Evolutionary conservation across 2,329 filamentous ascomycete genomes (phyloP), one percentile per base, ranked within the genome.

Genomic region (Aspergillus novoparasiticus): DNA sequence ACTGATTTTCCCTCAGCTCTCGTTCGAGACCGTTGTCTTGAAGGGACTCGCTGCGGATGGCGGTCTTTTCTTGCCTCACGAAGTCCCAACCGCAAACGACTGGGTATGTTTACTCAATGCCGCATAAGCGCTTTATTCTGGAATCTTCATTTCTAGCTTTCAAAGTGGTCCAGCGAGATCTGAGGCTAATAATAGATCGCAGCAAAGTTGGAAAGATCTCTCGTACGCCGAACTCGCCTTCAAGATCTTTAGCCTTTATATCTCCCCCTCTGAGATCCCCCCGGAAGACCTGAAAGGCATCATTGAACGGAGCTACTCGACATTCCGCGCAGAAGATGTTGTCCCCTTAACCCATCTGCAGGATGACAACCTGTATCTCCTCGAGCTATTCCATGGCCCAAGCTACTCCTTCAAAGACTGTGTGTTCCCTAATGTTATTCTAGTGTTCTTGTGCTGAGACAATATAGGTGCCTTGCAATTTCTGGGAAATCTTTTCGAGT

Each of bases 321-420:
- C 93, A 10, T 99, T 99, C 83, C 90, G 94, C 69, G 85, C 87
- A 39, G 81, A 88, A 48, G 88, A 96, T 60, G 88, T 92, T 48
- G 93, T 92, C 0, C 95, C 95, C 0, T 80, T 95, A 30, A 86
- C 92, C 50, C 87, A 90, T n/a, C 84, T 97, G 28, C 46, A 62
- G 59, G 86, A 94, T 73, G 83, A 87, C 69, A 90, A 94, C 75
- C 83, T 97, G 48, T 89, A 97, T 75, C 83, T 97, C 61, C 87
- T 99, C 39, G 95, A 99, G 79, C 86, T 99, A 50, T 99, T 98
- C 84, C 94, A 98, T 77, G 95, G 95, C 1, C 95, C 94, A 6
- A 98, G 90, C 0, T 97, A 93, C 76, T 91, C 94, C 2, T 98
- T 98, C 84, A 97, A 98, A 81, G 94, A 98, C 79, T 62, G 60